Evolutionary conservation across 2,329 filamentous ascomycete species (phyloP).

Genomic region (Fusarium mangiferae): DNA sequence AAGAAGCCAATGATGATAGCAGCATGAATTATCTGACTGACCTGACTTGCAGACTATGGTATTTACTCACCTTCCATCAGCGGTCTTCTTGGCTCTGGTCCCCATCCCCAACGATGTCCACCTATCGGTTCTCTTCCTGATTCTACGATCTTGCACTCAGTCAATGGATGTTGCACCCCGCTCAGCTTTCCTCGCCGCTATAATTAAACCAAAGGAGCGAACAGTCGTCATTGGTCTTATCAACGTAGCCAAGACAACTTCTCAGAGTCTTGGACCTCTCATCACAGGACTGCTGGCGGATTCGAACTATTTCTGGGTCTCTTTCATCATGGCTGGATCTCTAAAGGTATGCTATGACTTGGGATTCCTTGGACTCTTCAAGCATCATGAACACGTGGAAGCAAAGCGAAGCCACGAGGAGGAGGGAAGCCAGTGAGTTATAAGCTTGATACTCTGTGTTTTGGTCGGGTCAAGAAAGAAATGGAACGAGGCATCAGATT

Average conservation of each 20-base stretch:
- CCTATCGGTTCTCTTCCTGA: slow-evolving; percentile 67
- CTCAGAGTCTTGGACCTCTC: slow-evolving; percentile 69
- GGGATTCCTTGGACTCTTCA: slow-evolving; percentile 57
- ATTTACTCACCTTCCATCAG: slow-evolving; percentile 76
- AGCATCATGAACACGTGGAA: slow-evolving; percentile 31
- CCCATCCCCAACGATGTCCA: slow-evolving; percentile 64
- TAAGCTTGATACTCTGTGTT: too few species aligned
- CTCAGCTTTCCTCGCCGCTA: slow-evolving; percentile 74
- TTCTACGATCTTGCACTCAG: slow-evolving; percentile 69
- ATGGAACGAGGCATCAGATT: not conserved
- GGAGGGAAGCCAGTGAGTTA: not conserved
- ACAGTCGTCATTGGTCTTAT: slow-evolving; percentile 78
- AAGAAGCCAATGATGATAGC: slow-evolving; percentile 39
- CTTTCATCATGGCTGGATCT: slow-evolving; percentile 70
- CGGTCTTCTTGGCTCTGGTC: slow-evolving; percentile 72
- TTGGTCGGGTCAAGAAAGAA: not conserved
- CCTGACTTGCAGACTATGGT: slow-evolving; percentile 71
- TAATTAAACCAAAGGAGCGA: slow-evolving; percentile 71
- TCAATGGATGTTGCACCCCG: slow-evolving; percentile 79
- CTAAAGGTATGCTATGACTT: slow-evolving; percentile 72
- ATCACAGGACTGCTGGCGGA: slow-evolving; percentile 72
- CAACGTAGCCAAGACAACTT: slow-evolving; percentile 74
- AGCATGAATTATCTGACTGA: not conserved
- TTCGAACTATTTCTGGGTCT: slow-evolving; percentile 66
- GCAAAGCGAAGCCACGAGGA: not conserved